Percentiles rank a stretch among this genome's conserved stretches.
phyloP scores from a whole-genome alignment of 2,329 filamentous ascomycete species.

The Neonectria neomacrospora region DNA sequence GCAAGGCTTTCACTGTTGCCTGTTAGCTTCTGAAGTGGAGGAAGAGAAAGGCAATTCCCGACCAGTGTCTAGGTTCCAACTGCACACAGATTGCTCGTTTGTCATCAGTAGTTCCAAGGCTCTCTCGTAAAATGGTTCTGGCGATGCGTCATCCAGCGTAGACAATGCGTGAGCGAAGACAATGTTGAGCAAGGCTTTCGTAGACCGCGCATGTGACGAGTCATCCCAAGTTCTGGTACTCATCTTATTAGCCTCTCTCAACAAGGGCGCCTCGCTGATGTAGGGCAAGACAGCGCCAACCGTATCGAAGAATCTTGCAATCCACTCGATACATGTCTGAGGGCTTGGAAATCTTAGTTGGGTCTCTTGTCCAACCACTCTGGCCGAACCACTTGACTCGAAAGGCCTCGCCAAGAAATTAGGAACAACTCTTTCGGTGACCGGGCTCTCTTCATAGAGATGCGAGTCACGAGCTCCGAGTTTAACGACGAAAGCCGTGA shows the following conservation, averaged over 20 bases:
- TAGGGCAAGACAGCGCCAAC: conserved; percentile 45
- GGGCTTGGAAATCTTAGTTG: conserved; percentile 32
- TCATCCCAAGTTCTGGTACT: conserved; percentile 15
- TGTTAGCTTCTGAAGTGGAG: background rate
- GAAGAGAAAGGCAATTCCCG: background rate
- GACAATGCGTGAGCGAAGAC: conserved; percentile 46
- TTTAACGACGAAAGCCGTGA: conserved; percentile 43
- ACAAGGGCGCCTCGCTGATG: conserved; percentile 35
- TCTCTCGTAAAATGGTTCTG: conserved; percentile 45
- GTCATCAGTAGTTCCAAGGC: conserved; percentile 41
- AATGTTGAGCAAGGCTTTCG: conserved; percentile 42
- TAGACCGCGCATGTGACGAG: conserved; percentile 22
- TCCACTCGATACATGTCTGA: conserved; percentile 34
- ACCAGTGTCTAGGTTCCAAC: conserved; percentile 37
- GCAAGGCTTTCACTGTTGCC: conserved; percentile 45
- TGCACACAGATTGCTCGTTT: conserved; percentile 37
- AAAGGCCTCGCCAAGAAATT: conserved; percentile 1
- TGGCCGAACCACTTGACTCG: background rate
- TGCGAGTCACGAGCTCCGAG: conserved; percentile 30
- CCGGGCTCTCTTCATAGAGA: conserved; percentile 25
- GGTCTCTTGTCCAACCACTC: background rate
- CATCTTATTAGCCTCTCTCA: conserved; percentile 36
- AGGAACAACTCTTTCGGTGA: conserved; percentile 8
- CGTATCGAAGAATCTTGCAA: conserved; percentile 44
- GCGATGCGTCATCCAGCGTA: conserved; percentile 29